These are phyloP conservation scores for Mycena floridula DNA, from an alignment of 768 basidiomycete species.

Conservation along the genomic window DNA sequence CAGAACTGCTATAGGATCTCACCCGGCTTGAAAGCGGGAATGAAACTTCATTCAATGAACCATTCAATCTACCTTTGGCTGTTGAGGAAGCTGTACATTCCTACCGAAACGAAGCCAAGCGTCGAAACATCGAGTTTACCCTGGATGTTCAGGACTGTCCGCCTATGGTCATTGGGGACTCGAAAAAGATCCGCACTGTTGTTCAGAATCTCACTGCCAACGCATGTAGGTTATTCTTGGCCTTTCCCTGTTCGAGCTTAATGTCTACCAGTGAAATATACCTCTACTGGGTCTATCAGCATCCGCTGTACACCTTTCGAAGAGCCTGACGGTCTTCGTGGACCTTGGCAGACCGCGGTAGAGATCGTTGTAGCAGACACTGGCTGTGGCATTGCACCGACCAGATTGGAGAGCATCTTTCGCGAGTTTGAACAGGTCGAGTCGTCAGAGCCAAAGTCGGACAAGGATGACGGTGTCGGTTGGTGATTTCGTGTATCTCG, in stretches of 20 bases:
- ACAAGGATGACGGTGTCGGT: constrained; percentile 42
- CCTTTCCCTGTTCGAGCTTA: neutral
- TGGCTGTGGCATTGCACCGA: constrained; percentile 61
- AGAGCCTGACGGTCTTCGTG: constrained; percentile 45
- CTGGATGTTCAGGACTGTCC: constrained; percentile 52
- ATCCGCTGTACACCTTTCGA: constrained; percentile 48
- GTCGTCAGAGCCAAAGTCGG: constrained; percentile 32
- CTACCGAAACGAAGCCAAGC: constrained; percentile 60
- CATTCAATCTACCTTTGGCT: constrained; percentile 56
- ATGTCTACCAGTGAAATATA: constrained; percentile 66
- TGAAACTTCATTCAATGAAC: constrained; percentile 71
- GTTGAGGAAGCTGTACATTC: constrained; percentile 58
- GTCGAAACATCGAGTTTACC: constrained; percentile 53
- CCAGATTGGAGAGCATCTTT: constrained; percentile 71
- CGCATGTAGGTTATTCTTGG: constrained; percentile 41
- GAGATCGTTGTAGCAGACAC: constrained; percentile 71
- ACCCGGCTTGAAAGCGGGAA: constrained; percentile 73
- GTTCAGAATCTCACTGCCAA: constrained; percentile 77
- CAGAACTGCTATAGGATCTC: constrained; percentile 42
- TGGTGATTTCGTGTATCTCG: constrained; percentile 7
- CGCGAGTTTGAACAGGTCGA: constrained; percentile 78
- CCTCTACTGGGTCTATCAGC: constrained; percentile 50
- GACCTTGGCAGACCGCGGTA: constrained; percentile 43
- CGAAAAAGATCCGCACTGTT: constrained; percentile 67
- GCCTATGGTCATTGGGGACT: constrained; percentile 61